Percentiles rank a stretch among this genome's conserved stretches.
Evolutionary conservation across 139 green algal genomes (phyloP).

Genomic region (Chlorella sp.): DNA sequence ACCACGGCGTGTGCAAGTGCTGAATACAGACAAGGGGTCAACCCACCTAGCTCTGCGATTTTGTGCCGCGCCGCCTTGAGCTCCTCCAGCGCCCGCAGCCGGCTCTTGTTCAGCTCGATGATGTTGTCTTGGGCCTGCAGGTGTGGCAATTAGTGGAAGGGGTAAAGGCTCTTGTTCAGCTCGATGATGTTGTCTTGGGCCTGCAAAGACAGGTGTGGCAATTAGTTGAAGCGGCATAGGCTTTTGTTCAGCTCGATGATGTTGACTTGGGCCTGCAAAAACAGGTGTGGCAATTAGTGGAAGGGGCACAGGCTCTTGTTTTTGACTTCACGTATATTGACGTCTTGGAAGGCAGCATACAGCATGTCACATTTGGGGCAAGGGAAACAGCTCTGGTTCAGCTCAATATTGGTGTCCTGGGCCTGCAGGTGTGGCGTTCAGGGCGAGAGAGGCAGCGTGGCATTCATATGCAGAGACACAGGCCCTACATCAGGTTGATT

Average conservation of each 20-base stretch:
- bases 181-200: slow-evolving; percentile 48
- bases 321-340: too few relatives aligned
- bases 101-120: slow-evolving; percentile 40
- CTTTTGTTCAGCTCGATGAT: slow-evolving; percentile 46
- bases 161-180: slow-evolving; percentile 37
- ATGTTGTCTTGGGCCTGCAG: slow-evolving; percentile 50
- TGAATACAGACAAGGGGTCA: too few relatives aligned
- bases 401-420: too few relatives aligned
- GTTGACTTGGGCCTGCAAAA: slow-evolving; percentile 22
- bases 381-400: too few relatives aligned
- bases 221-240: not conserved
- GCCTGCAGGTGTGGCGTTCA: too few relatives aligned
- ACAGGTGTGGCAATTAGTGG: too few relatives aligned
- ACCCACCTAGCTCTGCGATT: slow-evolving; percentile 41
- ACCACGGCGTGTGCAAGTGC: too few relatives aligned
- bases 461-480: too few relatives aligned
- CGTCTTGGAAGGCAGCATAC: too few relatives aligned
- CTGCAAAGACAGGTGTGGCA: not conserved
- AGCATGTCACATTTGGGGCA: not conserved
- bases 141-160: not conserved
- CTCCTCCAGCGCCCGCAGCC: slow-evolving; percentile 44
- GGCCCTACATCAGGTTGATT: too few relatives aligned
- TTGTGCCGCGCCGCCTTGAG: slow-evolving; percentile 38
- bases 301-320: too few relatives aligned
- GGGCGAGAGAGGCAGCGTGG: too few relatives aligned